Percentiles rank a stretch among this genome's conserved stretches.
These are phyloP conservation scores for Penicillium alfredii DNA, from an alignment of 495 filamentous ascomycete genomes.

Conservation along the genomic window DNA sequence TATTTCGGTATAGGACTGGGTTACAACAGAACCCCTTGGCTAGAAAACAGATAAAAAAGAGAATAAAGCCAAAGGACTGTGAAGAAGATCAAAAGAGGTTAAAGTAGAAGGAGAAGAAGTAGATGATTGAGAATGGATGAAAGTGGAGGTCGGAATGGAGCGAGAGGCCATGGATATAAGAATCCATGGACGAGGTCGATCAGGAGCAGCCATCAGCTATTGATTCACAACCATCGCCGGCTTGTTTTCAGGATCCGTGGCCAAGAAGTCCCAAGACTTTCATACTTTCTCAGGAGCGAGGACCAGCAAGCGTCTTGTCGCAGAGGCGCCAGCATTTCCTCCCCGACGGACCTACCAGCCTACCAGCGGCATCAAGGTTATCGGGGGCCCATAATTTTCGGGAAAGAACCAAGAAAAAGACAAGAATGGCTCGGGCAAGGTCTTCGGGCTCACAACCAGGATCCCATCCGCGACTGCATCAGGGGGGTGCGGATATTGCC, in stretches of 20 bases:
- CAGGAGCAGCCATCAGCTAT: no score
- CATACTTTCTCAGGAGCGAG: not conserved
- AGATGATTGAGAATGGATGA: constrained; percentile 1
- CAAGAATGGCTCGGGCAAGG: constrained; percentile 13
- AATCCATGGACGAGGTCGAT: no score
- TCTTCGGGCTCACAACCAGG: constrained; percentile 9
- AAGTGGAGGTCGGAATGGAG: not conserved
- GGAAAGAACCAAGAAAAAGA: constrained; percentile 6
- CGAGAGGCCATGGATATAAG: not conserved
- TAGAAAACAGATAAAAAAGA: not conserved
- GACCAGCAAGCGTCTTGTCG: no score
- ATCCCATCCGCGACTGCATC: constrained; percentile 3
- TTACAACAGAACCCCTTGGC: no score
- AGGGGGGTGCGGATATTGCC: constrained; percentile 1
- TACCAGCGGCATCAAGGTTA: constrained; percentile 15
- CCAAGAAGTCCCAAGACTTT: constrained; percentile 14
- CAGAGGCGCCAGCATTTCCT: no score
- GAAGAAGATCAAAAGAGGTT: not conserved
- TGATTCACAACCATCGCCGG: not conserved
- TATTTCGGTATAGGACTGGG: no score
- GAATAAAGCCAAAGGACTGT: no score
- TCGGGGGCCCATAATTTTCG: constrained; percentile 13
- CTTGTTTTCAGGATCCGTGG: not conserved
- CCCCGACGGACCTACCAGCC: no score
- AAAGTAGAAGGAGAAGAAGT: not conserved